A percentile compares a stretch with the other conserved stretches of the same genome.
Conservation (phyloP, 108 stramenopile species). For the Skeletonema menzelii region DNA sequence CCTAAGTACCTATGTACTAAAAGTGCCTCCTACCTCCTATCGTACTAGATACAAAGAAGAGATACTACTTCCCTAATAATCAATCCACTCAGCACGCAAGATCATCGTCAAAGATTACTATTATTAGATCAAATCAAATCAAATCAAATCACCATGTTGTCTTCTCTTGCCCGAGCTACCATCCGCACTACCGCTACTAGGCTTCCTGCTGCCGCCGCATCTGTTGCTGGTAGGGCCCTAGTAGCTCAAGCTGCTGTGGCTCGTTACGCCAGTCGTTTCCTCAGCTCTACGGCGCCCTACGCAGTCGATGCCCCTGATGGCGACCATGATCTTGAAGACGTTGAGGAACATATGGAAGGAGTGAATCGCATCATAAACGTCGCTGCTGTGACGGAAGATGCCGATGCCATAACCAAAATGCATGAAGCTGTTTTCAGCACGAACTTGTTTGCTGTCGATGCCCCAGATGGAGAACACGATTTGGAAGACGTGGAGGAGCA, state of each 20-base stretch:
- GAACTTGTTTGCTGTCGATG: constrained; percentile 36
- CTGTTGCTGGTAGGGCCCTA: neutral
- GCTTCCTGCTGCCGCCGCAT: neutral
- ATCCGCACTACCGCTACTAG: neutral
- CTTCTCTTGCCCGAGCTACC: neutral
- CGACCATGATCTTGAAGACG: constrained; percentile 14
- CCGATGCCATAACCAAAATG: constrained; percentile 22
- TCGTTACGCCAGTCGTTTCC: constrained; percentile 3
- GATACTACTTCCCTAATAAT: too few relatives aligned
- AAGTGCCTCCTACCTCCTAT: too few relatives aligned
- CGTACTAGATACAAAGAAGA: too few relatives aligned
- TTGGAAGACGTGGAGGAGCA: constrained; percentile 44
- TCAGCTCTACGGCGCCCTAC: constrained; percentile 1
- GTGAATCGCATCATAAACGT: constrained; percentile 2
- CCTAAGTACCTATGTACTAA: too few relatives aligned
- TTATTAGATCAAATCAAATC: too few relatives aligned
- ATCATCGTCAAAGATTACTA: too few relatives aligned
- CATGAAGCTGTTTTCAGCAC: constrained; percentile 34
- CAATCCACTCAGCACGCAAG: too few relatives aligned
- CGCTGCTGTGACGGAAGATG: constrained; percentile 2
- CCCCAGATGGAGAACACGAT: constrained; percentile 46
- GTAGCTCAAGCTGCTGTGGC: neutral
- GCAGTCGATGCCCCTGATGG: constrained; percentile 15
- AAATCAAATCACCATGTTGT: neutral
- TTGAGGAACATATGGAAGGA: constrained; percentile 2